Conservation (phyloP, 768 basidiomycete genomes). For the Pholiota microspora region DNA sequence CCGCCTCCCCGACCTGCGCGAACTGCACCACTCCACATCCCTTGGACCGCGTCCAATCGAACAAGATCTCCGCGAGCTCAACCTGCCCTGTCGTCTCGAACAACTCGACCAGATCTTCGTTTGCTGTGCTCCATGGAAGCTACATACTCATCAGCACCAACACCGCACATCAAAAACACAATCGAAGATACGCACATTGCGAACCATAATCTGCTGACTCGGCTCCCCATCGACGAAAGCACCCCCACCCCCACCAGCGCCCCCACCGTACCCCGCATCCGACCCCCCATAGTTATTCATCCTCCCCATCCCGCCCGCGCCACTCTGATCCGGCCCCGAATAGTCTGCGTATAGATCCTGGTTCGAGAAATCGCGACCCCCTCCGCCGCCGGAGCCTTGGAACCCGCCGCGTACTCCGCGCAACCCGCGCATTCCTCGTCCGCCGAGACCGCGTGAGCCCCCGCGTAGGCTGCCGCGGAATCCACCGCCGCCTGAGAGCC, state of each 20-base stretch:
- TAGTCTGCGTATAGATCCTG: conserved; percentile 93
- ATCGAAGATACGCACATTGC: conserved; percentile 74
- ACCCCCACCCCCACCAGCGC: conserved; percentile 25
- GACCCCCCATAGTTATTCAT: conserved; percentile 34
- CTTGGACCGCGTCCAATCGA: conserved; percentile 89
- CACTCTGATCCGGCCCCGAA: conserved; percentile 74
- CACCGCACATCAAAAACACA: not conserved
- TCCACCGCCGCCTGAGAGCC: conserved; percentile 72
- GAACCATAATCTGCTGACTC: conserved; percentile 96
- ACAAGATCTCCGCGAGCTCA: conserved; percentile 91
- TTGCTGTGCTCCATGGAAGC: conserved; percentile 99
- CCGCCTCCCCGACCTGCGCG: conserved; percentile 80
- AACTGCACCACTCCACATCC: conserved; percentile 97
- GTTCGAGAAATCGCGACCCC: conserved; percentile 78
- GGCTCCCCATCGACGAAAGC: conserved; percentile 69
- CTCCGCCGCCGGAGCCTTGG: conserved; percentile 50
- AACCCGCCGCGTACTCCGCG: conserved; percentile 42
- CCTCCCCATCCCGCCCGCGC: conserved; percentile 31
- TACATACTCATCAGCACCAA: conserved; percentile 25
- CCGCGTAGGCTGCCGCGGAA: conserved; percentile 54
- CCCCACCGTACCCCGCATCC: conserved; percentile 33
- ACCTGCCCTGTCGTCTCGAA: conserved; percentile 98
- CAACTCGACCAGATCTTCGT: conserved; percentile 96
- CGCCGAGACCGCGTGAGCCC: conserved; percentile 46
- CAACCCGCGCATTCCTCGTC: conserved; percentile 32